Conservation (phyloP, 148 eudicot species). For the Beta vulgaris region DNA sequence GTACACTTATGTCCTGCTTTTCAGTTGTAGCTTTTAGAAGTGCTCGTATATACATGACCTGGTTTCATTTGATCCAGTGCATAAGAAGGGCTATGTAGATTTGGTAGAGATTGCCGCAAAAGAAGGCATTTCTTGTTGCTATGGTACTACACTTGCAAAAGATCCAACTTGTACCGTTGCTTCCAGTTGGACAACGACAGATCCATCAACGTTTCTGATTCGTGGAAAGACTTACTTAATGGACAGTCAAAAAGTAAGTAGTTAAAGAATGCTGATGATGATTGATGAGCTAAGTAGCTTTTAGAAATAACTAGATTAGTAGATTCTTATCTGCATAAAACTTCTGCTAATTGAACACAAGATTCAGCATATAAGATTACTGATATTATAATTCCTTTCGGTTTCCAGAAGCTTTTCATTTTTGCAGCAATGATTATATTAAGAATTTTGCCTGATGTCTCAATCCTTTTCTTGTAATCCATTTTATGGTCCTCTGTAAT, state of each 20-base stretch:
- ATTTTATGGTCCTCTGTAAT: neutral
- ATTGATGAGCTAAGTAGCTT: neutral
- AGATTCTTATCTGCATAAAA: neutral
- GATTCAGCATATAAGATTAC: neutral
- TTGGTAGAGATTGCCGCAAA: slow-evolving; percentile 46
- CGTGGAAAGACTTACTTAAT: slow-evolving; percentile 62
- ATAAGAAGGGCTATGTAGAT: slow-evolving; percentile 61
- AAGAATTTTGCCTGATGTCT: neutral
- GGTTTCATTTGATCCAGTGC: slow-evolving; percentile 40
- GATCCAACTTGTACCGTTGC: slow-evolving; percentile 48
- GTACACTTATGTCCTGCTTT: neutral
- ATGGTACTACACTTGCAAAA: slow-evolving; percentile 55
- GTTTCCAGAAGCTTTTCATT: neutral
- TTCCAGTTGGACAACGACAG: slow-evolving; percentile 58
- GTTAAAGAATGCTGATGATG: neutral
- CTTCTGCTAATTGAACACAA: neutral
- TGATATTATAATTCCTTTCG: neutral
- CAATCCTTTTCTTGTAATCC: neutral
- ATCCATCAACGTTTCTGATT: slow-evolving; percentile 58
- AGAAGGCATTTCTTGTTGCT: slow-evolving; percentile 42
- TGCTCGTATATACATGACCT: neutral
- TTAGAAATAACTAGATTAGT: neutral
- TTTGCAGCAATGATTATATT: neutral
- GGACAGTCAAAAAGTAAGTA: slow-evolving; percentile 53
- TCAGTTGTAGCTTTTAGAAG: neutral